Evolutionary conservation across 202 grass and related monocot genomes (phyloP).

Genomic region (Alloteropsis angusta): DNA sequence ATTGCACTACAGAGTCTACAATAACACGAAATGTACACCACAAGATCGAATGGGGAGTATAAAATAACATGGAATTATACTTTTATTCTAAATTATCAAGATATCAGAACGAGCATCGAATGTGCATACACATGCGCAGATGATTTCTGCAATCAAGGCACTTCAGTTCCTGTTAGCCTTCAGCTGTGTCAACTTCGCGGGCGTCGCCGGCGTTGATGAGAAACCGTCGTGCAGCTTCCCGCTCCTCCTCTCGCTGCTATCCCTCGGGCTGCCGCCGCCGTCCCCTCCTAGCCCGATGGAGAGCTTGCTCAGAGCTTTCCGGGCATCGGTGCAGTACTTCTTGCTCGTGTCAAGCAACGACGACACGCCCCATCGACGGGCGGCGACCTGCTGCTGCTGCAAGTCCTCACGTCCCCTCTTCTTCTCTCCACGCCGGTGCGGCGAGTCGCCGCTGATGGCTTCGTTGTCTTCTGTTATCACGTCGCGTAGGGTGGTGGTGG

Average conservation of each 20-base stretch:
- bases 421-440: conserved; percentile 35
- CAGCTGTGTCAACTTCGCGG: conserved; percentile 30
- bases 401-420: conserved; percentile 37
- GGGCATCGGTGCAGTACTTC: conserved; percentile 43
- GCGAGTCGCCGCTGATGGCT: neutral
- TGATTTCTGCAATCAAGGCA: neutral
- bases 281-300: conserved; percentile 28
- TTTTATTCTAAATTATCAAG: conserved; percentile 6
- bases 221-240: neutral
- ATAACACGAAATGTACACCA: neutral
- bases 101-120: neutral
- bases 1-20: neutral
- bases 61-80: neutral
- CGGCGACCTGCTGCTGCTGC: neutral
- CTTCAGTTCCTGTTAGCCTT: conserved; percentile 34
- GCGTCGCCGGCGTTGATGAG: conserved; percentile 11
- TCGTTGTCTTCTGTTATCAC: conserved; percentile 30
- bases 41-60: neutral
- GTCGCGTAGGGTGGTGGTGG: conserved; percentile 6
- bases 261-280: conserved; percentile 11
- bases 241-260: conserved; percentile 13
- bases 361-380: conserved; percentile 46
- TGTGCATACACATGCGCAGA: conserved; percentile 10
- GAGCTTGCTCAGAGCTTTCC: conserved; percentile 54
- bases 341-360: conserved; percentile 66